A percentile compares a stretch with the other conserved stretches of the same genome.
Evolutionary conservation across 345 rosid species (phyloP).

Genomic region (Eucalyptus regnans): DNA sequence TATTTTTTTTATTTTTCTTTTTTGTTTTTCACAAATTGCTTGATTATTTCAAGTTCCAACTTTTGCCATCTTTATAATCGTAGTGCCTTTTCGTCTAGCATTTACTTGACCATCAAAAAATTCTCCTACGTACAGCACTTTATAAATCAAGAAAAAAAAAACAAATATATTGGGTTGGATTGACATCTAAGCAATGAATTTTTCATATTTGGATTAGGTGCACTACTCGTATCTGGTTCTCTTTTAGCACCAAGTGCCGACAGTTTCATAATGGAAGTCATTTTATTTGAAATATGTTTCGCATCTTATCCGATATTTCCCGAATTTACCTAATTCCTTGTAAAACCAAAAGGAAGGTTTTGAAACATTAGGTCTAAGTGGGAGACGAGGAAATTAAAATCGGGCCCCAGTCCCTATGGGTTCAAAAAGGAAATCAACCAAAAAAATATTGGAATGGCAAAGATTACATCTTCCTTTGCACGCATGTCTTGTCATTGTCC

Average conservation of each 20-base stretch:
- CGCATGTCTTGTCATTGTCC: not conserved
- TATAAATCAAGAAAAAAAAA: not conserved
- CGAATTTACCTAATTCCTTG: not conserved
- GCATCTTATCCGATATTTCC: not conserved
- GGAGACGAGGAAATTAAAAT: not conserved
- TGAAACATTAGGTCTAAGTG: not conserved
- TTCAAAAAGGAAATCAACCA: not conserved
- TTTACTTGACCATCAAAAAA: not conserved
- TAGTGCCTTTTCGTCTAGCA: not conserved
- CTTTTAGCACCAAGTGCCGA: not conserved
- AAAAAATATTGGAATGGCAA: not conserved
- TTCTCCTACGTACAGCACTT: not conserved
- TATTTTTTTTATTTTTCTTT: no score
- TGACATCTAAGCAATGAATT: not conserved
- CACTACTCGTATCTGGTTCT: not conserved
- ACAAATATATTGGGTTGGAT: not conserved
- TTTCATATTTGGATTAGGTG: not conserved
- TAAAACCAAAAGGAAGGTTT: not conserved
- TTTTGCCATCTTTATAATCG: not conserved
- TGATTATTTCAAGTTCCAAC: not conserved
- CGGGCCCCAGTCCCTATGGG: not conserved
- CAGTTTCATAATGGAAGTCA: not conserved
- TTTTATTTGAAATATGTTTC: not conserved
- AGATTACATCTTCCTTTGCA: not conserved
- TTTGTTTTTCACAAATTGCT: not conserved